A percentile compares a stretch with the other conserved stretches of the same genome.
Conservation (phyloP, 2,329 filamentous ascomycete genomes). For the Epichloe amarillans region DNA sequence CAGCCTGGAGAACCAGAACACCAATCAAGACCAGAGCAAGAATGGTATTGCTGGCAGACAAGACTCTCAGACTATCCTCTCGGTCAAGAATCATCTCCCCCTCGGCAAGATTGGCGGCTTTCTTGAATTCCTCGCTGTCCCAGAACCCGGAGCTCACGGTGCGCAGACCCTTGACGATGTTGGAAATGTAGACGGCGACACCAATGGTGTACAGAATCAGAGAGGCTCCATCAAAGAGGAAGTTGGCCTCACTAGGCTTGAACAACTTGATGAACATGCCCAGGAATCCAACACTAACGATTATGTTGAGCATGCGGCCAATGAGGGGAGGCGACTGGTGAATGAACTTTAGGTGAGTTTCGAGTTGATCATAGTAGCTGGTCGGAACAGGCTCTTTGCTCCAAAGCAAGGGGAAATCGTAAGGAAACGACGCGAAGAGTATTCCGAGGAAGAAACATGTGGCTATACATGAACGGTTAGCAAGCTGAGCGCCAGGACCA, state of each 20-base stretch:
- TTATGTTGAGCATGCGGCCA: constrained; percentile 84
- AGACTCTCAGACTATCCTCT: constrained; percentile 81
- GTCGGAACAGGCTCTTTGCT: constrained; percentile 50
- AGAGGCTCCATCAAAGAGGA: constrained; percentile 81
- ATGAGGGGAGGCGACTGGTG: constrained; percentile 92
- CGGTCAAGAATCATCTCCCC: constrained; percentile 59
- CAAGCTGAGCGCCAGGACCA: neutral
- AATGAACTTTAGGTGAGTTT: constrained; percentile 80
- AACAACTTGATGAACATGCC: constrained; percentile 93
- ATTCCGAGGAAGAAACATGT: constrained; percentile 97
- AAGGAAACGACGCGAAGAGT: constrained; percentile 91
- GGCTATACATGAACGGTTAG: constrained; percentile 32
- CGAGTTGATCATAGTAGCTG: constrained; percentile 70
- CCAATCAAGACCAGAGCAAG: constrained; percentile 83
- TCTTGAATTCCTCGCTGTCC: constrained; percentile 26
- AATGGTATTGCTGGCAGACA: constrained; percentile 93
- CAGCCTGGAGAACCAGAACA: constrained; percentile 83
- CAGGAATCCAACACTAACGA: constrained; percentile 72
- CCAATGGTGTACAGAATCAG: constrained; percentile 75
- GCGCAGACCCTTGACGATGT: constrained; percentile 89
- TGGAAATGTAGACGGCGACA: constrained; percentile 84
- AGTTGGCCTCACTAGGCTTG: constrained; percentile 83
- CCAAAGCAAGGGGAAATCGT: constrained; percentile 86
- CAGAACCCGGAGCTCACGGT: constrained; percentile 65
- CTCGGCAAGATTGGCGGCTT: constrained; percentile 29